Percentiles rank a stretch among this genome's conserved stretches.
phyloP scores from a whole-genome alignment of 441 rosid genomes.

The Dalechampia spathulata region DNA sequence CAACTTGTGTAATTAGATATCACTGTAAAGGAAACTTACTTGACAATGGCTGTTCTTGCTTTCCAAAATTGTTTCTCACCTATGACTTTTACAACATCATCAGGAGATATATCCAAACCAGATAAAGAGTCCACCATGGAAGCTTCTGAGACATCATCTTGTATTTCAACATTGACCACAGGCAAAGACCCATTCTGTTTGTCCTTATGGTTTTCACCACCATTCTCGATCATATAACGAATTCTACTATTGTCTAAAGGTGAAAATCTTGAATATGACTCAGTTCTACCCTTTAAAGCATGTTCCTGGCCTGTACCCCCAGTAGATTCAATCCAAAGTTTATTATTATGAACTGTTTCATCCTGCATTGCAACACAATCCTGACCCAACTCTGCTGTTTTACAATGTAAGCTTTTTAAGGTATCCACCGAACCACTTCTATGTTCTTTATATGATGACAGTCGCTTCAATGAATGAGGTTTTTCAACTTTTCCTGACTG shows the following conservation, averaged over 20 bases:
- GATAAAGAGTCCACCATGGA: conserved; percentile 50
- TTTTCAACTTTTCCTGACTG: conserved; percentile 17
- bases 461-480: conserved; percentile 22
- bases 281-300: conserved; percentile 26
- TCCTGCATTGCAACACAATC: conserved; percentile 19
- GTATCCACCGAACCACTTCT: conserved; percentile 19
- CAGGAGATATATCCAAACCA: conserved; percentile 50
- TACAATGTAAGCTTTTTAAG: conserved; percentile 12
- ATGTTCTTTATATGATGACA: conserved; percentile 24
- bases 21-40: conserved; percentile 42
- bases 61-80: conserved; percentile 88
- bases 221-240: conserved; percentile 25
- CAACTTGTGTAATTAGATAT: conserved; percentile 5
- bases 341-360: conserved; percentile 17
- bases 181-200: conserved; percentile 10
- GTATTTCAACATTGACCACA: conserved; percentile 24
- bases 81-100: conserved; percentile 62
- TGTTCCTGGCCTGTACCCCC: conserved; percentile 20
- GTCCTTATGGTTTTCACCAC: conserved; percentile 15
- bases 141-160: conserved; percentile 38
- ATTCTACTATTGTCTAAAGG: conserved; percentile 22
- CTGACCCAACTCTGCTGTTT: conserved; percentile 11
- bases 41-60: conserved; percentile 69
- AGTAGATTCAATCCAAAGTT: conserved; percentile 21
- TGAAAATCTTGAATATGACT: conserved; percentile 22